Percentiles rank a stretch among this genome's conserved stretches.
Evolutionary conservation across 2,329 filamentous ascomycete species (phyloP).

Genomic region (Tolypocladium ophioglossoides): DNA sequence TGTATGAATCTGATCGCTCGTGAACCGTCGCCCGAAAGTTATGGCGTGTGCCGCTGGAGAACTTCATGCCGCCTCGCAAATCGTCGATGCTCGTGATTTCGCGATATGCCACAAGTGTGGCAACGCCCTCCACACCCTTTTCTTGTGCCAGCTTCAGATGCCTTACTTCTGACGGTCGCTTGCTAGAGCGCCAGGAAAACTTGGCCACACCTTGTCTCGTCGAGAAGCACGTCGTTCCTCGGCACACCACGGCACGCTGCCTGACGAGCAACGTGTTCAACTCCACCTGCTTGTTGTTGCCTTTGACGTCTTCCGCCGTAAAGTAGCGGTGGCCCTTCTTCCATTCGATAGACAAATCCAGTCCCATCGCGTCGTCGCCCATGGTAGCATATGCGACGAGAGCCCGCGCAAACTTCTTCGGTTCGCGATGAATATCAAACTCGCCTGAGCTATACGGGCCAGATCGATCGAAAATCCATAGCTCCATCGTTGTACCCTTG

Average conservation of each 20-base stretch:
- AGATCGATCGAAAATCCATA: slow-evolving; percentile 6
- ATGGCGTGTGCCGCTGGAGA: not conserved
- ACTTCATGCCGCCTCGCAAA: slow-evolving; percentile 1
- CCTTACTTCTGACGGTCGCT: slow-evolving; percentile 1
- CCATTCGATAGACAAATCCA: slow-evolving; percentile 2
- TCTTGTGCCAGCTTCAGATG: not conserved
- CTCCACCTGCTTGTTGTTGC: not conserved
- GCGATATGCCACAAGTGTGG: not conserved
- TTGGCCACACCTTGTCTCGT: slow-evolving; percentile 2
- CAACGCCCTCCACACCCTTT: slow-evolving; percentile 1
- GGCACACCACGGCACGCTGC: not conserved
- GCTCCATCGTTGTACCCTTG: slow-evolving; percentile 2
- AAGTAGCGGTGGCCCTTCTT: not conserved
- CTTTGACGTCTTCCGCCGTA: not conserved
- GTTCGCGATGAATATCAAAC: slow-evolving; percentile 6
- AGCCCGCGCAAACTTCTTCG: slow-evolving; percentile 4
- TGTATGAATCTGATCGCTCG: not conserved
- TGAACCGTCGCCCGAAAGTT: not conserved
- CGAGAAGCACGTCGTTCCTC: not conserved
- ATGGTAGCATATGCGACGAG: slow-evolving; percentile 8
- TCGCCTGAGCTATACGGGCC: slow-evolving; percentile 6
- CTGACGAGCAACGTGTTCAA: not conserved
- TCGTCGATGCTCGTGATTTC: slow-evolving; percentile 3
- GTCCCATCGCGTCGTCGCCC: slow-evolving; percentile 5
- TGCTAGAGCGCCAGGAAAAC: slow-evolving; percentile 3